Evolutionary conservation across 1,284 basidiomycete species (phyloP).

Genomic region (Coniferiporia sulphurascens): DNA sequence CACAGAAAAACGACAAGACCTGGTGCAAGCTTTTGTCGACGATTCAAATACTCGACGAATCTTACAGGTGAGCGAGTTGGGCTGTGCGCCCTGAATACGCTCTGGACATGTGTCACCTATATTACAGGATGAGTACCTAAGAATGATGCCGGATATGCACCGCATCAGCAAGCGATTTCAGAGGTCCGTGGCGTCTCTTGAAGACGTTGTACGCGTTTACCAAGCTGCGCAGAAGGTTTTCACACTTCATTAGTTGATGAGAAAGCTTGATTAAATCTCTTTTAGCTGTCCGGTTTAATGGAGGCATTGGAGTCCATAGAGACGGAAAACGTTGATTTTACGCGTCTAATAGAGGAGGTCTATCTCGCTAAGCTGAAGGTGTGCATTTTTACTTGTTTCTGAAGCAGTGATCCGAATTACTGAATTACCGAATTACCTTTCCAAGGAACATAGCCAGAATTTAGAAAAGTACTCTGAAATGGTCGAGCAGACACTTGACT

Average conservation of each 20-base stretch:
- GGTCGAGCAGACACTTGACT: slow-evolving; percentile 94
- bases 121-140: slow-evolving; percentile 77
- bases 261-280: neutral
- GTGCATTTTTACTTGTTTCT: slow-evolving; percentile 20
- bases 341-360: slow-evolving; percentile 57
- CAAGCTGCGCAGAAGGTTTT: slow-evolving; percentile 74
- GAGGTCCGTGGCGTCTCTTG: slow-evolving; percentile 77
- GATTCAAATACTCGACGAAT: slow-evolving; percentile 70
- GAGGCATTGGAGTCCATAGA: slow-evolving; percentile 53
- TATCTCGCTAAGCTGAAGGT: slow-evolving; percentile 66
- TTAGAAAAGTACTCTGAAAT: slow-evolving; percentile 85
- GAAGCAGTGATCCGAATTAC: neutral
- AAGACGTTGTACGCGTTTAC: slow-evolving; percentile 95
- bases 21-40: slow-evolving; percentile 86
- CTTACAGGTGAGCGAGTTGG: slow-evolving; percentile 54
- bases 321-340: slow-evolving; percentile 42
- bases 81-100: neutral
- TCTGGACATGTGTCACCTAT: neutral
- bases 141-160: slow-evolving; percentile 91
- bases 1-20: slow-evolving; percentile 74
- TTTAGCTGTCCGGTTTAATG: slow-evolving; percentile 74
- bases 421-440: no score
- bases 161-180: slow-evolving; percentile 93
- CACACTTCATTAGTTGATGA: neutral
- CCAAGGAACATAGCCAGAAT: slow-evolving; percentile 55